Evolutionary conservation across 257 asterid species (phyloP).

Genomic region (Salvia hispanica): DNA sequence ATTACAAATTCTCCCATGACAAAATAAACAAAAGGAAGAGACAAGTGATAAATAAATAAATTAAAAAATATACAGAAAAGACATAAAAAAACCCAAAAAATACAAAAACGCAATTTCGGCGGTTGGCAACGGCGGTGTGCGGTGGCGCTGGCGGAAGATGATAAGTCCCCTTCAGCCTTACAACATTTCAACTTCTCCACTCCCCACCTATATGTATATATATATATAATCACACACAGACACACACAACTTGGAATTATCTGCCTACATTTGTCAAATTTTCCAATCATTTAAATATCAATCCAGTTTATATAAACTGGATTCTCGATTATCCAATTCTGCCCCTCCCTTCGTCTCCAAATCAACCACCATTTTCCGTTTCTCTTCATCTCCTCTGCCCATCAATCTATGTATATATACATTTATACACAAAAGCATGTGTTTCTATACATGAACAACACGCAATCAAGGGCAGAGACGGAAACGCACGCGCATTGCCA

Average conservation of each 20-base stretch:
- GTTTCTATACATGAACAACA: slow-evolving; percentile 4
- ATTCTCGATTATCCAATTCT: slow-evolving; percentile 37
- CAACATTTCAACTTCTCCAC: slow-evolving; percentile 56
- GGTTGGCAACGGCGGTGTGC: slow-evolving; percentile 35
- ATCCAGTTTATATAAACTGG: slow-evolving; percentile 13
- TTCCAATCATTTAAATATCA: slow-evolving; percentile 36
- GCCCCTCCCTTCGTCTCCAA: slow-evolving; percentile 43
- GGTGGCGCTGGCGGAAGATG: slow-evolving; percentile 55
- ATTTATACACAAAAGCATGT: slow-evolving; percentile 28
- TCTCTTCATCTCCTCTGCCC: slow-evolving; percentile 41
- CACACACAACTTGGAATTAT: slow-evolving; percentile 3
- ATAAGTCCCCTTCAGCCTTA: slow-evolving; percentile 69
- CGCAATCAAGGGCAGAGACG: slow-evolving; percentile 24
- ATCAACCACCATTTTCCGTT: slow-evolving; percentile 46
- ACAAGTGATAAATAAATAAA: not conserved
- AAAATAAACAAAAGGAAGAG: slow-evolving; percentile 4
- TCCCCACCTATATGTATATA: slow-evolving; percentile 33
- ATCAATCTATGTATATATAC: slow-evolving; percentile 34
- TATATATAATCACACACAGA: not conserved
- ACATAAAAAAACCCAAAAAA: slow-evolving; percentile 1
- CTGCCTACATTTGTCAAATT: slow-evolving; percentile 36
- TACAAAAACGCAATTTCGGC: slow-evolving; percentile 35
- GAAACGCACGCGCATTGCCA: slow-evolving; percentile 7
- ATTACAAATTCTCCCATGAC: not conserved
- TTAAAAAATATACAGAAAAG: not conserved